These are phyloP conservation scores for Vigna mungo DNA, from an alignment of 306 rosid species.

Conservation along the genomic window DNA sequence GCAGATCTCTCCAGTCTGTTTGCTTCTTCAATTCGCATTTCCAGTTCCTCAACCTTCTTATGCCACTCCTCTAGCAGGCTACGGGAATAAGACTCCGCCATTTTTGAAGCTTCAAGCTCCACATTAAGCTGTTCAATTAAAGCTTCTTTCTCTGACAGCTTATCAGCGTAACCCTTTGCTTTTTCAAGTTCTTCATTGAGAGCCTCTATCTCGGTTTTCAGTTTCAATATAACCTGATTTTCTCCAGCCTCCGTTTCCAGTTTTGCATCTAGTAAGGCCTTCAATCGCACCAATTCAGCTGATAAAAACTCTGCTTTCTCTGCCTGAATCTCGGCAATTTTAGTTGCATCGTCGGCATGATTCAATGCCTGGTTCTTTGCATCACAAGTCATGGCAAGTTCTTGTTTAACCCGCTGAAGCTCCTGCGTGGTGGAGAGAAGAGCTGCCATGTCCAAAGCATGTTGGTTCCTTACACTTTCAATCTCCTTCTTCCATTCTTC, in stretches of 20 bases:
- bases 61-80: conserved; percentile 82
- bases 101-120: conserved; percentile 89
- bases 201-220: conserved; percentile 67
- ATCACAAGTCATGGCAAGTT: conserved; percentile 74
- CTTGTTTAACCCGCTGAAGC: conserved; percentile 84
- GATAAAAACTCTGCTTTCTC: conserved; percentile 80
- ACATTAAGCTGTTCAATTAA: conserved; percentile 78
- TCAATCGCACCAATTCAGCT: conserved; percentile 70
- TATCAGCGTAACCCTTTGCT: conserved; percentile 60
- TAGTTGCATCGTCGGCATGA: conserved; percentile 90
- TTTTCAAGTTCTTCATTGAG: conserved; percentile 72
- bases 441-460: conserved; percentile 77
- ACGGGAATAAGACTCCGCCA: conserved; percentile 80
- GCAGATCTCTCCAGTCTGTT: conserved; percentile 84
- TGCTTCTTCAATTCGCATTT: conserved; percentile 65
- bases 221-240: conserved; percentile 59
- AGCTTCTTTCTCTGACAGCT: conserved; percentile 67
- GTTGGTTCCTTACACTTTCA: conserved; percentile 78
- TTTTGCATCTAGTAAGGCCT: conserved; percentile 74
- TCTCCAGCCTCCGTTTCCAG: conserved; percentile 67
- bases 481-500: conserved; percentile 85
- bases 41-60: conserved; percentile 72
- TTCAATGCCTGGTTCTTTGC: conserved; percentile 88
- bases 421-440: conserved; percentile 84
- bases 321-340: conserved; percentile 84